Conservation (phyloP, 1,284 basidiomycete species). For the Cutaneotrichosporon sp. region DNA sequence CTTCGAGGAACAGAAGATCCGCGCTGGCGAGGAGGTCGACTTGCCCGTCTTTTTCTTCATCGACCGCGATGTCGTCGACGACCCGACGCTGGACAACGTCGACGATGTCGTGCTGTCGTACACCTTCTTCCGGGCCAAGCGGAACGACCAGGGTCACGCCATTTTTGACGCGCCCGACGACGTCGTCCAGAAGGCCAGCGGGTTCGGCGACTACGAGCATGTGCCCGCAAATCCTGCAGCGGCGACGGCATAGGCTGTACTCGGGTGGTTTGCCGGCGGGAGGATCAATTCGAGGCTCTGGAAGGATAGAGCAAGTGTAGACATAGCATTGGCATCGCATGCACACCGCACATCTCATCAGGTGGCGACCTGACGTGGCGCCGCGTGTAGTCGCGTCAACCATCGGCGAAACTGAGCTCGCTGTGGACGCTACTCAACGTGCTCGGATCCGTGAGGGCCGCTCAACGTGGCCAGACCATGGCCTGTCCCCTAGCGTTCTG, state of each 20-base stretch:
- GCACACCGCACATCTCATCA: constrained; percentile 10
- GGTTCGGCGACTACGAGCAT: constrained; percentile 53
- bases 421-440: too few relatives aligned
- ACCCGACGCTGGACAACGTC: constrained; percentile 76
- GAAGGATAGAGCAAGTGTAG: not conserved
- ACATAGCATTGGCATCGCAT: constrained; percentile 1
- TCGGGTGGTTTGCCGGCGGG: not conserved
- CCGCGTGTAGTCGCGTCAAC: too few relatives aligned
- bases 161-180: constrained; percentile 80
- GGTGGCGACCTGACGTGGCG: too few relatives aligned
- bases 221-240: constrained; percentile 9
- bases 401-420: too few relatives aligned
- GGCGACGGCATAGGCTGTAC: too few relatives aligned
- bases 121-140: constrained; percentile 87
- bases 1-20: constrained; percentile 94
- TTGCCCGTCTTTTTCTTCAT: constrained; percentile 99
- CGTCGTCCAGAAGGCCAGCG: constrained; percentile 67
- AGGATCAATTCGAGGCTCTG: not conserved
- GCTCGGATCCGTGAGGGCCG: too few relatives aligned
- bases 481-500: too few relatives aligned
- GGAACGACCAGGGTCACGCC: constrained; percentile 72
- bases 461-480: too few relatives aligned
- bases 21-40: constrained; percentile 95
- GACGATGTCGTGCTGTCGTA: constrained; percentile 92
- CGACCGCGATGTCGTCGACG: constrained; percentile 91